phyloP scores from a whole-genome alignment of 495 filamentous ascomycete genomes.

The Podospora anserina region DNA sequence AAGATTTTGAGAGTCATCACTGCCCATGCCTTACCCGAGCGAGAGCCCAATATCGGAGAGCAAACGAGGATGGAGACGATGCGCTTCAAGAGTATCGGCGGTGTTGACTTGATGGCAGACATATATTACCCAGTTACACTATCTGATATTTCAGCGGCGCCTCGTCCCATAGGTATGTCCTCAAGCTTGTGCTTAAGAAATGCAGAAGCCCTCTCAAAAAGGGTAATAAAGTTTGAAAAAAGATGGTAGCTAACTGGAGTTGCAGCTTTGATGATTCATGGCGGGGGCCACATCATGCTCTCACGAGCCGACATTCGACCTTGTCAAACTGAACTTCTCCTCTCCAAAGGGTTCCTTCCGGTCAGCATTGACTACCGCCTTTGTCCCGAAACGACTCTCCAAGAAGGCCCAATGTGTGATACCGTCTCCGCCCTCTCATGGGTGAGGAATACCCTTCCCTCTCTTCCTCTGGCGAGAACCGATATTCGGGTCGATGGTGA shows the following conservation, averaged over 20 bases:
- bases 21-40: not conserved
- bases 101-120: slow-evolving; percentile 39
- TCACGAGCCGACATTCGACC: slow-evolving; percentile 46
- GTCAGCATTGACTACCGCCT: slow-evolving; percentile 56
- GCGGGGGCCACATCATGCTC: slow-evolving; percentile 51
- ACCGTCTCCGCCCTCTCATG: slow-evolving; percentile 47
- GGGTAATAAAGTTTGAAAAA: no score
- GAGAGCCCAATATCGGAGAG: not conserved
- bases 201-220: no score
- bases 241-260: not conserved
- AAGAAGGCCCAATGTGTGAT: slow-evolving; percentile 53
- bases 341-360: slow-evolving; percentile 47
- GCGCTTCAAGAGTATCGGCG: slow-evolving; percentile 28
- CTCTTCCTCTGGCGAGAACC: not conserved
- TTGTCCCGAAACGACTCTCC: slow-evolving; percentile 50
- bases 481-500: slow-evolving; percentile 37
- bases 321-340: slow-evolving; percentile 39
- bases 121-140: slow-evolving; percentile 33
- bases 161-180: not conserved
- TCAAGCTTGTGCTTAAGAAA: not conserved
- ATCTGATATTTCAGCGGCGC: not conserved
- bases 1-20: slow-evolving; percentile 12
- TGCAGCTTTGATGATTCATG: slow-evolving; percentile 57
- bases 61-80: slow-evolving; percentile 30
- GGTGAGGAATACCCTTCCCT: slow-evolving; percentile 42